Evolutionary conservation across 1,139 yeast genomes (phyloP), one percentile per base, ranked within the genome.

Genomic region (Debaryomycetaceae sp.): DNA sequence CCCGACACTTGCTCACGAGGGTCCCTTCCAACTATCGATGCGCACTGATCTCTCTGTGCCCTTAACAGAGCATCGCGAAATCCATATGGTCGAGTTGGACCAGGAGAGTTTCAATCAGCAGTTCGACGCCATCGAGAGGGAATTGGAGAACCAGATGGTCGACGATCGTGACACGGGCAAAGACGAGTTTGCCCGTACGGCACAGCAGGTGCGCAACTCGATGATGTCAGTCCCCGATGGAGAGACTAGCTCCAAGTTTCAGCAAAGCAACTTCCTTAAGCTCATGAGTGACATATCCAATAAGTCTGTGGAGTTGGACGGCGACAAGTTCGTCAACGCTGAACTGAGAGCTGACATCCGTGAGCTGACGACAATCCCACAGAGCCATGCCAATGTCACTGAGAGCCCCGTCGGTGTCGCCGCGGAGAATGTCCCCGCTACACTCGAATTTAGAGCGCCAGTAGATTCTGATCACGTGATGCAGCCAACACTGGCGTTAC

Each of bases 131-230:
- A 30, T 67, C 18, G 73, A 65, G 36, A 43, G 45, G 28, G 68
- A 66, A 34, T 42, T 64, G 35, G 27, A 9, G 35, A 30, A 13
- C 29, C 28, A 28, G 29, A 15, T 25, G 16, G 27, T 25, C 34
- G 17, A 24, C 35, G 43, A 34, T 8, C 35, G 38, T 23, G 48
- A 48, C 10, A 28, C 27, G 4, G 65, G 61, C 14, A 60, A 61
- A 37, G 61, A 61, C 25, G 49, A 53, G 39, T 65, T 67, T 50
- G 73, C 73, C 7, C 49, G 53, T 31, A 58, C 70, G 0, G 74
- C 74, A 2, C 44, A 53, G 25, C 51, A 56, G 36, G 69, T 66
- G 6, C 59, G 62, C 26, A 44, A 44, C 10, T 50, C 69, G 10
- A 58, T 67, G 56, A 39, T 47, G 18, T 29, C 42, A 4, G 38